Base-by-base conservation (phyloP, 2,329 filamentous ascomycete genomes). In the Hymenoscyphus salicellus region DNA sequence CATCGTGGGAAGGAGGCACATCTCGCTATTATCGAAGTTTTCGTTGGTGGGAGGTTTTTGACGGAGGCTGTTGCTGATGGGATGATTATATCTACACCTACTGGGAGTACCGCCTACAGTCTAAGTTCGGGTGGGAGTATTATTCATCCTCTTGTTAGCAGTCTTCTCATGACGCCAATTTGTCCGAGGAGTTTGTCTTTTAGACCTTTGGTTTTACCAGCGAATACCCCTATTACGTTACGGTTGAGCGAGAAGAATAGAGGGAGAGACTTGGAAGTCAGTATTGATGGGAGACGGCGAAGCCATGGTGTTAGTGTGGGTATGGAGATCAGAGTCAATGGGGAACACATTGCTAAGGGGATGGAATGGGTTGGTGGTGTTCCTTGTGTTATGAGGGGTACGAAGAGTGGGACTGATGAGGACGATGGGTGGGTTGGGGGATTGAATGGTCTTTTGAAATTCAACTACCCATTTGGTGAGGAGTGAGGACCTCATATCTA, bases 391-490 rank as follows among this genome's bases (percentile, higher is more conserved):
- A 95, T 97, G 73, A 83, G 93, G 56, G 84, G 83, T 57, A 77
- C 77, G 17, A 76, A 71, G 62, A 75, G 74, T 28, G 79, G 78
- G 1, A 75, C 77, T 28, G 85, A 88, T 68, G 85, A 89, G 56
- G 92, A 97, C 72, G 94, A 98, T 77, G 92, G 94, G 20, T 99
- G 95, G 95, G 94, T 99, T 2, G 94, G 94, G 0, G 94, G 95
- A 0, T 78, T 99, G 74, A 99, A 97, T 75, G 92, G 92, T 10
- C 76, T 98, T 73, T 79, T 99, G 71, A 99, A 99, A 80, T 99
- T 98, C 76, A 99, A 99, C 77, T 92, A 97, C 79, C 93, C 94
- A 0, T 98, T 98, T 81, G 95, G 95, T 0, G 89, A 90, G 46
- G 46, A 52, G 20, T 52, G 46, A 52, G 11, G 46, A 26, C 46